Conservation (phyloP, 495 filamentous ascomycete genomes). For the Hypomontagnella submonticulosa region DNA sequence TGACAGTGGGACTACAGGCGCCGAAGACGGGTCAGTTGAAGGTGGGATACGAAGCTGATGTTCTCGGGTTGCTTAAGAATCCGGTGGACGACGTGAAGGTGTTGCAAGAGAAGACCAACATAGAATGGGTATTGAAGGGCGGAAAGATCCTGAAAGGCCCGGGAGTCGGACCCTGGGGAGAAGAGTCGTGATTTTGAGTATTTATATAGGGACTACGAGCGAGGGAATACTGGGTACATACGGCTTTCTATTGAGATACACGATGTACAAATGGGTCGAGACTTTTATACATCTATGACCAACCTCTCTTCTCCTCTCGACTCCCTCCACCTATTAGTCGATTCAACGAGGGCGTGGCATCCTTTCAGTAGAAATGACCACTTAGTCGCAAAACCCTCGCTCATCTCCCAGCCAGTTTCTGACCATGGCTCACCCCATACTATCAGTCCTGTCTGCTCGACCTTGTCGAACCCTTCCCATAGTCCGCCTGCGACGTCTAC, state of each 20-base stretch:
- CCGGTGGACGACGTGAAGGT: constrained; percentile 60
- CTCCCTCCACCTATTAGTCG: constrained; percentile 63
- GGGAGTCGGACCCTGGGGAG: constrained; percentile 52
- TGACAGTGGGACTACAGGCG: constrained; percentile 57
- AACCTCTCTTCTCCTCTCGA: constrained; percentile 60
- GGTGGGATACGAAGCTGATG: constrained; percentile 61
- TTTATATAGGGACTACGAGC: neutral
- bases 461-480: constrained; percentile 47
- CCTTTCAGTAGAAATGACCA: constrained; percentile 64
- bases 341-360: constrained; percentile 58
- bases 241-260: too few relatives aligned
- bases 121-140: constrained; percentile 61
- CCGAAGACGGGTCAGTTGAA: constrained; percentile 61
- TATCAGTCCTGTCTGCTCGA: constrained; percentile 53
- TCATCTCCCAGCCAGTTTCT: constrained; percentile 61
- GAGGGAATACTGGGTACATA: too few relatives aligned
- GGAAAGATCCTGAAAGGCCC: constrained; percentile 57
- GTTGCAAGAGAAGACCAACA: constrained; percentile 53
- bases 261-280: neutral
- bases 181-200: constrained; percentile 28
- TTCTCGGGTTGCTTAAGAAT: constrained; percentile 58
- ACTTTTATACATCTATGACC: constrained; percentile 54
- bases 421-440: constrained; percentile 65
- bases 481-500: constrained; percentile 61
- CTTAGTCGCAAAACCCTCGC: constrained; percentile 60